Conservation (phyloP, 2,329 filamentous ascomycete species). For the Chrysoporthe austroafricana region DNA sequence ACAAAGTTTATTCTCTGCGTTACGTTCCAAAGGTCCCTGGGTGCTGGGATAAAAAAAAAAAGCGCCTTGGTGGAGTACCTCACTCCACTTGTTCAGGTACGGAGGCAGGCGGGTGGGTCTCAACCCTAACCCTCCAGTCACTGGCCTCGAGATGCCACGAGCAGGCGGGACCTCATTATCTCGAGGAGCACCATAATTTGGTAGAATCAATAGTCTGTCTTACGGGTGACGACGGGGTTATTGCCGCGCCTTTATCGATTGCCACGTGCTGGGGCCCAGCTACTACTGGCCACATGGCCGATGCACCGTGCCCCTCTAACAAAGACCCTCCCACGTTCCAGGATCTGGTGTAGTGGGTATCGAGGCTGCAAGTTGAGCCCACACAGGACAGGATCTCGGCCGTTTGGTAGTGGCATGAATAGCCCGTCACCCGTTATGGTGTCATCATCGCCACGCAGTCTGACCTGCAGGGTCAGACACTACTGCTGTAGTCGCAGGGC, state of each 20-base stretch:
- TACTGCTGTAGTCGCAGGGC: background rate
- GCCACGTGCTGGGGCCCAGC: constrained; percentile 4
- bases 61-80: background rate
- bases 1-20: background rate
- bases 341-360: background rate
- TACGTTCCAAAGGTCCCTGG: background rate
- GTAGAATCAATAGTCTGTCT: background rate
- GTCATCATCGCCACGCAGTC: background rate
- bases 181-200: background rate
- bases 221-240: background rate
- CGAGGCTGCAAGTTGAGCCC: constrained; percentile 10
- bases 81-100: background rate
- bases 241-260: background rate
- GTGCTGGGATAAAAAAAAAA: background rate
- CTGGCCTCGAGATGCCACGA: too few relatives aligned
- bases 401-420: background rate
- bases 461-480: background rate
- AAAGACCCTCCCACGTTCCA: background rate
- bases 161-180: too few relatives aligned
- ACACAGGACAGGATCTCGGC: background rate
- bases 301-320: background rate
- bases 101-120: background rate
- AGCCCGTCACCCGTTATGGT: background rate
- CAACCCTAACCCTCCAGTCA: background rate
- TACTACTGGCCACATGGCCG: background rate